Percentiles rank a stretch among this genome's conserved stretches.
Evolutionary conservation across 495 filamentous ascomycete genomes (phyloP).

Genomic region (Tuber aestivum): DNA sequence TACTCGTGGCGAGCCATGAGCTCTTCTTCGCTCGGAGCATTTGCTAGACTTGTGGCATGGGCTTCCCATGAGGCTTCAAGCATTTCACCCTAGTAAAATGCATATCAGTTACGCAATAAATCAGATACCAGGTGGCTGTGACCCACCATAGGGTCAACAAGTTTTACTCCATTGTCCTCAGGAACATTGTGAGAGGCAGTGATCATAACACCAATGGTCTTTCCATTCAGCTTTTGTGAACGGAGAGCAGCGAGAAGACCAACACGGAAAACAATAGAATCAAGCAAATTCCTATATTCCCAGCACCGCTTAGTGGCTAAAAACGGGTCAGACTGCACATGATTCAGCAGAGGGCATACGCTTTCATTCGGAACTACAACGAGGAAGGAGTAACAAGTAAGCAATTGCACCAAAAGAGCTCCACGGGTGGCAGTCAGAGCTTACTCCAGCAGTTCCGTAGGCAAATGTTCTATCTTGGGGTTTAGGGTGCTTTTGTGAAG

Average conservation of each 20-base stretch:
- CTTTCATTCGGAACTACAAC: slow-evolving; percentile 69
- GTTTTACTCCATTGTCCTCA: slow-evolving; percentile 94
- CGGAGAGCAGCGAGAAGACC: slow-evolving; percentile 85
- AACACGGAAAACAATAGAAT: slow-evolving; percentile 84
- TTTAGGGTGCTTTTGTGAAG: slow-evolving; percentile 64
- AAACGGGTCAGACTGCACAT: slow-evolving; percentile 39
- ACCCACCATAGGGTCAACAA: slow-evolving; percentile 86
- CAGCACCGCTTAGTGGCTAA: slow-evolving; percentile 43
- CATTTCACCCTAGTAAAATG: slow-evolving; percentile 70
- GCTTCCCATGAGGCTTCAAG: slow-evolving; percentile 89
- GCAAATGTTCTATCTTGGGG: slow-evolving; percentile 62
- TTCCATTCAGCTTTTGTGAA: slow-evolving; percentile 77
- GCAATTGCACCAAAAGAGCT: slow-evolving; percentile 33
- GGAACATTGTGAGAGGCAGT: slow-evolving; percentile 97
- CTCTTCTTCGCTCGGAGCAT: slow-evolving; percentile 65
- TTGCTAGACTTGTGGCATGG: slow-evolving; percentile 80
- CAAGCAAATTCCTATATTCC: slow-evolving; percentile 57
- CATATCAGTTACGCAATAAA: slow-evolving; percentile 12
- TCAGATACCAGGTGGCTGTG: not conserved
- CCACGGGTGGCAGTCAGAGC: slow-evolving; percentile 36
- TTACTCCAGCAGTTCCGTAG: slow-evolving; percentile 91
- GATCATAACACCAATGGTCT: slow-evolving; percentile 96
- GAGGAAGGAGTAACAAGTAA: slow-evolving; percentile 9
- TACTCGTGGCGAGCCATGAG: slow-evolving; percentile 68
- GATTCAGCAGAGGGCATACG: slow-evolving; percentile 51